These are phyloP conservation scores for Forsythia viridissima DNA, from an alignment of 257 asterid species.

Conservation along the genomic window DNA sequence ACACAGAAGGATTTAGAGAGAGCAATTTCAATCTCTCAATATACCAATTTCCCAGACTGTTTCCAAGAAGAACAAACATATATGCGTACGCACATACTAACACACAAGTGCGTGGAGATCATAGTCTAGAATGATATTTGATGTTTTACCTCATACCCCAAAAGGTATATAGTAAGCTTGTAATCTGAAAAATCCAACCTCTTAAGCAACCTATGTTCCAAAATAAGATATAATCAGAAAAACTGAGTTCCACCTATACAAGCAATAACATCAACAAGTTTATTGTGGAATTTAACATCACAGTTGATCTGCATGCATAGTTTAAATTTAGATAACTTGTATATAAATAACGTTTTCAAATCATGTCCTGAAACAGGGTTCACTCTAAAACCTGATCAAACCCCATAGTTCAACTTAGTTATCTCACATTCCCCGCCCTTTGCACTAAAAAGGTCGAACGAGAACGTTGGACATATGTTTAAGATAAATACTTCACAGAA, in stretches of 20 bases:
- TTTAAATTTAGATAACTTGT: not conserved
- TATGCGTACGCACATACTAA: not conserved
- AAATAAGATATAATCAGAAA: not conserved
- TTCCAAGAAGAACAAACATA: not conserved
- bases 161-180: slow-evolving; percentile 74
- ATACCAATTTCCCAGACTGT: not conserved
- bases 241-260: not conserved
- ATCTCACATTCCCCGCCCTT: not conserved
- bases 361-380: slow-evolving; percentile 2
- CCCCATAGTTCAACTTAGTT: not conserved
- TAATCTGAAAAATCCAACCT: slow-evolving; percentile 81
- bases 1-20: slow-evolving; percentile 8
- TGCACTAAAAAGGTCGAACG: not conserved
- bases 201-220: slow-evolving; percentile 74
- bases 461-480: not conserved
- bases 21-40: not conserved
- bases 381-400: not conserved
- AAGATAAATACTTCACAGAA: not conserved
- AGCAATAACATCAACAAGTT: slow-evolving; percentile 4
- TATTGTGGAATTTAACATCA: not conserved
- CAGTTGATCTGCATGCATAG: not conserved
- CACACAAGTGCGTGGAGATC: not conserved
- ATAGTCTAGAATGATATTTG: not conserved
- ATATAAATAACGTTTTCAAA: not conserved
- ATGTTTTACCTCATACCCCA: slow-evolving; percentile 79